Conservation (phyloP, 345 rosid genomes). For the Eucalyptus cloeziana region DNA sequence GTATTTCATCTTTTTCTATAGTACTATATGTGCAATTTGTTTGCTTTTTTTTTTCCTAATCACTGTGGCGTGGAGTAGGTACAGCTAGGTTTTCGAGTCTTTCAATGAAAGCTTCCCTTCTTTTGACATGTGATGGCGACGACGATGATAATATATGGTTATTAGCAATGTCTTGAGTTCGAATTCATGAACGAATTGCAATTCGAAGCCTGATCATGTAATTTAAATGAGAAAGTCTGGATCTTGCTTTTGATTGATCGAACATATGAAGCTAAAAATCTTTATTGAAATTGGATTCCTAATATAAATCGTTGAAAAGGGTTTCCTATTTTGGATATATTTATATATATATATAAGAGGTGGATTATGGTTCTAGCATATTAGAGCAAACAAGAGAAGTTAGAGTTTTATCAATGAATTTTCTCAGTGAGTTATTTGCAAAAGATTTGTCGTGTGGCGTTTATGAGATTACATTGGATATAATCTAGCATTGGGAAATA, state of each 20-base stretch:
- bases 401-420: background rate
- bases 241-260: background rate
- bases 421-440: rapidly evolving
- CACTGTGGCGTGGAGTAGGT: too few relatives aligned
- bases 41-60: too few relatives aligned
- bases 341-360: background rate
- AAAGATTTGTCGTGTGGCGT: background rate
- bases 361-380: background rate
- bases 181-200: too few relatives aligned
- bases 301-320: background rate
- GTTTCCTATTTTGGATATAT: background rate
- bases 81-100: too few relatives aligned
- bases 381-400: background rate
- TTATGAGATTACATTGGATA: background rate
- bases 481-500: background rate
- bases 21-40: too few relatives aligned
- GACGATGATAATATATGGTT: too few relatives aligned
- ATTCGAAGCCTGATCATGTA: too few relatives aligned
- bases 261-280: background rate
- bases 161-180: too few relatives aligned
- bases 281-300: background rate
- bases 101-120: too few relatives aligned
- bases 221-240: too few relatives aligned
- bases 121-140: too few relatives aligned
- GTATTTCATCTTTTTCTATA: too few relatives aligned